These are phyloP conservation scores for Neofusicoccum parvum DNA, from an alignment of 2,329 filamentous ascomycete genomes.

Conservation along the genomic window DNA sequence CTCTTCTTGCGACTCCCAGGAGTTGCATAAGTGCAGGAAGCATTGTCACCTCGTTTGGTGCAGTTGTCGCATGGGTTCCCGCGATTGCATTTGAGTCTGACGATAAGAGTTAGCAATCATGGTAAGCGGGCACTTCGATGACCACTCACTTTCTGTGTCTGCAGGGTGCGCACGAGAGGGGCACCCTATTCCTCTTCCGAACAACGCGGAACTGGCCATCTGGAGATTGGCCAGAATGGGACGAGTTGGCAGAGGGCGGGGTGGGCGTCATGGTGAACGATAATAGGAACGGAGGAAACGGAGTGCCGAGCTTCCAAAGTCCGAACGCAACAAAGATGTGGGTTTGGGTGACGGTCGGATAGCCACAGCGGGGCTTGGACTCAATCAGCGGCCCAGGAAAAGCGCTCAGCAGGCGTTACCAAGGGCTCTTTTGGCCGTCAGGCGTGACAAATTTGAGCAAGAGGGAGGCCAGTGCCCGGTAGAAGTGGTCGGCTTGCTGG, in stretches of 20 bases:
- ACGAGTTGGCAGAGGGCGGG: constrained; percentile 64
- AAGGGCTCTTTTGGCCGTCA: background rate
- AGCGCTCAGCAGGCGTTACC: background rate
- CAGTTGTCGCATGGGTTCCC: constrained; percentile 92
- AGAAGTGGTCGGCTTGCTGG: background rate
- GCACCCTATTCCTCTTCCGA: constrained; percentile 87
- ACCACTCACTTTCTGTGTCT: constrained; percentile 79
- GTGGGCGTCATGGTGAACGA: constrained; percentile 22
- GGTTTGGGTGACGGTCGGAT: background rate
- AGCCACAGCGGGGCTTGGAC: background rate
- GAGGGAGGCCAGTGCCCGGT: background rate
- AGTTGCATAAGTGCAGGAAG: constrained; percentile 81
- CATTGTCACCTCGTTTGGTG: constrained; percentile 79
- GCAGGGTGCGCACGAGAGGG: constrained; percentile 88
- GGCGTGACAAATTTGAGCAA: background rate
- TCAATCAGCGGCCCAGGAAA: background rate
- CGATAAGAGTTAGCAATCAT: constrained; percentile 25
- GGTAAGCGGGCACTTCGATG: background rate
- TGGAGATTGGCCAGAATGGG: constrained; percentile 75
- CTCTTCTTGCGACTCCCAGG: constrained; percentile 72
- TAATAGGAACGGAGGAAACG: background rate
- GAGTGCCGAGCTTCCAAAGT: constrained; percentile 1
- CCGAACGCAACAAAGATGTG: background rate
- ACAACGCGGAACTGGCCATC: constrained; percentile 86
- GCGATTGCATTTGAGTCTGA: constrained; percentile 86